Evolutionary conservation across 306 rosid species (phyloP).

Genomic region (Lupinus albus): DNA sequence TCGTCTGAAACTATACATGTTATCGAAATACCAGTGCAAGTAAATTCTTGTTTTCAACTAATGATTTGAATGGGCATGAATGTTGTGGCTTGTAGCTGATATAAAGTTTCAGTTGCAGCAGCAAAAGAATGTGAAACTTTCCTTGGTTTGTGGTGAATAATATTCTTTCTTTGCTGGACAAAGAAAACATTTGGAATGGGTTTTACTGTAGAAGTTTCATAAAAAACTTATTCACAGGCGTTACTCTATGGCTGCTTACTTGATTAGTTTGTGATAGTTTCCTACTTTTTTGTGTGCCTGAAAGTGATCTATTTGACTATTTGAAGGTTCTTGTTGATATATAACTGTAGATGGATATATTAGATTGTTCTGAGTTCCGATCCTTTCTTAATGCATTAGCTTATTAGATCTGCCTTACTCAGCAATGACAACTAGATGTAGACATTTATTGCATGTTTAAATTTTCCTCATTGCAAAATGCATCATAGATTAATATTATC

Average conservation of each 20-base stretch:
- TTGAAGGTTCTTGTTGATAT: background rate
- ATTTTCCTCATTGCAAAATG: slow-evolving; percentile 4
- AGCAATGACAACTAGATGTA: background rate
- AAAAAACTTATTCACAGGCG: too few relatives aligned
- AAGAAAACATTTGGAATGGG: background rate
- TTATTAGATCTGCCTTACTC: background rate
- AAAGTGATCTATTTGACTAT: background rate
- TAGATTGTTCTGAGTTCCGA: slow-evolving; percentile 1
- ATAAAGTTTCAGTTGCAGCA: background rate
- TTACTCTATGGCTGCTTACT: too few relatives aligned
- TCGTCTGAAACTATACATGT: too few relatives aligned
- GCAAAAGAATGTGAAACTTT: background rate
- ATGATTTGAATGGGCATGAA: background rate
- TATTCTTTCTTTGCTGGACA: background rate
- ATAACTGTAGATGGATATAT: background rate
- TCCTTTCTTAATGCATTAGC: slow-evolving; percentile 21
- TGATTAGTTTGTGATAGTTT: background rate
- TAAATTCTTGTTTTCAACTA: too few relatives aligned
- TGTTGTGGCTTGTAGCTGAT: background rate
- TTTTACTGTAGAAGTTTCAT: too few relatives aligned
- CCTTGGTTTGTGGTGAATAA: background rate
- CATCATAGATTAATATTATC: background rate
- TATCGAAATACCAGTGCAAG: too few relatives aligned
- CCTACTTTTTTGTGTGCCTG: background rate
- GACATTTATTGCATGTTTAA: slow-evolving; percentile 4